These are phyloP conservation scores for Penicillium lagena DNA, from an alignment of 495 filamentous ascomycete genomes.

Conservation along the genomic window DNA sequence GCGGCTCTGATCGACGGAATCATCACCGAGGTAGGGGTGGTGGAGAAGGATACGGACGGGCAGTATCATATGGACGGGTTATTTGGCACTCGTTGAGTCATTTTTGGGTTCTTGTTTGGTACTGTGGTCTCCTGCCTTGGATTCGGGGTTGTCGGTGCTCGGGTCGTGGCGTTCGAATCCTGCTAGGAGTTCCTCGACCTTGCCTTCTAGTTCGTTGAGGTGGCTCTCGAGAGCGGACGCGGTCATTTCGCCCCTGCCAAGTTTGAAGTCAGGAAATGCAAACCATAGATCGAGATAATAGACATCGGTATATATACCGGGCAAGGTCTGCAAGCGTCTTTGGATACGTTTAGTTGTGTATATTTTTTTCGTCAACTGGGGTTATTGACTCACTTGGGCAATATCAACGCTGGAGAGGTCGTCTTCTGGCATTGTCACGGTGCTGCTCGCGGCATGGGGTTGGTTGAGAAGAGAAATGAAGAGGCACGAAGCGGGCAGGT, in stretches of 20 bases:
- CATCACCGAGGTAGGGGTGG: conserved; percentile 85
- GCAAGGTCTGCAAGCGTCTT: conserved; percentile 32
- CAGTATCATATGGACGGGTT: conserved; percentile 60
- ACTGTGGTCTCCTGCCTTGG: neutral
- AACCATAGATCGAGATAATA: neutral
- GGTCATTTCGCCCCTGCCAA: conserved; percentile 47
- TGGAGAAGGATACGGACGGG: conserved; percentile 70
- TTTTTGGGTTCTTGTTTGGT: conserved; percentile 2
- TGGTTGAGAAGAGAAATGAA: too few relatives aligned
- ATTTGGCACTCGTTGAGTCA: conserved; percentile 29
- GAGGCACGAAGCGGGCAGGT: too few relatives aligned
- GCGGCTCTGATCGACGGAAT: conserved; percentile 83
- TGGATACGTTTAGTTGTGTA: conserved; percentile 1
- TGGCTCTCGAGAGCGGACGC: conserved; percentile 51
- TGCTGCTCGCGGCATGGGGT: neutral
- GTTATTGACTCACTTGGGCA: neutral
- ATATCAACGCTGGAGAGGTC: neutral
- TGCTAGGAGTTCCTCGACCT: conserved; percentile 52
- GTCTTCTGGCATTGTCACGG: neutral
- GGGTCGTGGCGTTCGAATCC: conserved; percentile 25
- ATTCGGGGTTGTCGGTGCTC: neutral
- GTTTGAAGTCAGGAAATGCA: conserved; percentile 5
- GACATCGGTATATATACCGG: conserved; percentile 15
- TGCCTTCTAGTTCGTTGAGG: conserved; percentile 45
- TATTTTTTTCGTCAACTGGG: neutral